A percentile compares a stretch with the other conserved stretches of the same genome.
Evolutionary conservation across 192 early-diverging fungal genomes (phyloP).

Genomic region (Bifiguratus adelaidae): DNA sequence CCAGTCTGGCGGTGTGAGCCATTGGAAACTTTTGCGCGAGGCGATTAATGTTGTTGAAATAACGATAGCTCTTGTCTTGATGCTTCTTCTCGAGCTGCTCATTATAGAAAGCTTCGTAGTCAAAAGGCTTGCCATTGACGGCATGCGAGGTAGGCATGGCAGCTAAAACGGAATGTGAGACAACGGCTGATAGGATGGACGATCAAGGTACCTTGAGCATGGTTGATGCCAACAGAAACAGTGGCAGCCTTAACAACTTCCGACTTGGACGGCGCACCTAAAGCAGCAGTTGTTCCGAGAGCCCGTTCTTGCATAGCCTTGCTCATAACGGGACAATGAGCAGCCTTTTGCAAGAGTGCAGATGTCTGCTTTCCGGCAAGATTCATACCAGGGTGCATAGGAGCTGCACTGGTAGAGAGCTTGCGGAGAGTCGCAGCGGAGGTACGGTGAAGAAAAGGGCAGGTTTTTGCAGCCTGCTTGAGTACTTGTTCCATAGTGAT

Average conservation of each 20-base stretch:
- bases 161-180: not conserved
- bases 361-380: too few species aligned
- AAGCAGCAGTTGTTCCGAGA: slow-evolving; percentile 21
- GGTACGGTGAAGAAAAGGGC: slow-evolving; percentile 71
- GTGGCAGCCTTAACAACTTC: slow-evolving; percentile 13
- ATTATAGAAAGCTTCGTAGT: slow-evolving; percentile 86
- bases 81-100: slow-evolving; percentile 90
- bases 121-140: slow-evolving; percentile 46
- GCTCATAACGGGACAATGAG: slow-evolving; percentile 74
- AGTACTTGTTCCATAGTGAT: slow-evolving; percentile 25
- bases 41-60: slow-evolving; percentile 99
- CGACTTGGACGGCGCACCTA: slow-evolving; percentile 16
- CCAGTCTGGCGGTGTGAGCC: slow-evolving; percentile 79
- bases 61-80: slow-evolving; percentile 94
- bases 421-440: slow-evolving; percentile 56
- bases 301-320: slow-evolving; percentile 57
- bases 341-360: slow-evolving; percentile 45
- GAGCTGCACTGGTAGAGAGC: slow-evolving; percentile 27
- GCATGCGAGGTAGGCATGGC: slow-evolving; percentile 21
- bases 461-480: slow-evolving; percentile 32
- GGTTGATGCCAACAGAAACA: not conserved
- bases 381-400: slow-evolving; percentile 16
- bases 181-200: not conserved
- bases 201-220: not conserved
- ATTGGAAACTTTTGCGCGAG: slow-evolving; percentile 84